phyloP scores from a whole-genome alignment of 1,284 basidiomycete genomes.

The Tausonia pullulans region DNA sequence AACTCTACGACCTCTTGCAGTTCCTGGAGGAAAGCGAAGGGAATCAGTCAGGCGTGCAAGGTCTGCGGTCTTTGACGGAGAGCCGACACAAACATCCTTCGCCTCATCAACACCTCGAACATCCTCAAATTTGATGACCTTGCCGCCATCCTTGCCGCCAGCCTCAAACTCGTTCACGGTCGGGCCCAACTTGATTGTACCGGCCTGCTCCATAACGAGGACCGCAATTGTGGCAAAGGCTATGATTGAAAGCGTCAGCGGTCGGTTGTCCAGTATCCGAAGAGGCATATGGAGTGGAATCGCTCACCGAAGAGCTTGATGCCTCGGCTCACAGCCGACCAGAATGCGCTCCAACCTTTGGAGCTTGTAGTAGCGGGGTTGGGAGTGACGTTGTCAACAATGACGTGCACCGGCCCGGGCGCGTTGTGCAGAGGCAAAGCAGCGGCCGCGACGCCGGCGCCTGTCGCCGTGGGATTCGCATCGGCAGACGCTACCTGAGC shows the following conservation, averaged over 20 bases:
- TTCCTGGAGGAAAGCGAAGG: constrained; percentile 42
- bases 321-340: background rate
- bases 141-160: constrained; percentile 40
- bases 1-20: constrained; percentile 78
- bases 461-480: background rate
- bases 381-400: background rate
- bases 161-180: constrained; percentile 42
- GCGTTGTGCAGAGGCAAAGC: background rate
- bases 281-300: constrained; percentile 8
- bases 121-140: constrained; percentile 33
- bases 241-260: background rate
- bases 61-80: background rate
- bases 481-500: background rate
- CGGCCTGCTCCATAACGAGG: constrained; percentile 81
- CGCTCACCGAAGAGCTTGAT: constrained; percentile 17
- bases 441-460: background rate
- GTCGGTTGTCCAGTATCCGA: background rate
- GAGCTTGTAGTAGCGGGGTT: no score
- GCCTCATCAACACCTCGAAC: constrained; percentile 4
- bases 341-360: background rate
- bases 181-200: constrained; percentile 75
- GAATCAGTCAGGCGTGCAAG: constrained; percentile 3
- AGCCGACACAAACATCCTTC: background rate
- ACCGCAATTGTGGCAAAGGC: constrained; percentile 65
- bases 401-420: constrained; percentile 2